Evolutionary conservation across 306 rosid species (phyloP).

Genomic region (Begonia peltatifolia): DNA sequence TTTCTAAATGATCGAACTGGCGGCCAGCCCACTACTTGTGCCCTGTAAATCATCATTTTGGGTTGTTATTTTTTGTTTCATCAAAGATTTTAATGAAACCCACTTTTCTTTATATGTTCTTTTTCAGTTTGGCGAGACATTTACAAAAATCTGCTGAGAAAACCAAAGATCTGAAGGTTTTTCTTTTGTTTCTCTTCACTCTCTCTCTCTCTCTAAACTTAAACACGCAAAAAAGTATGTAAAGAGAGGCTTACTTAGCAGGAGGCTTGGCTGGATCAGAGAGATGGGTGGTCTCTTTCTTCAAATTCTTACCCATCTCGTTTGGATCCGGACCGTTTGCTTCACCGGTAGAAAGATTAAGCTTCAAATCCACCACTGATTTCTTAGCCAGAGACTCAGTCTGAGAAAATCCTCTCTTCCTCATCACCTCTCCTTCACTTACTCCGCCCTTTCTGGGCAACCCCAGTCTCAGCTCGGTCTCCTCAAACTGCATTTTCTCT

Average conservation of each 20-base stretch:
- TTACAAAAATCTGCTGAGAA: no score
- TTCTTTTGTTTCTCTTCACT: no score
- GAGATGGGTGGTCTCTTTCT: conserved; percentile 32
- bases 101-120: no score
- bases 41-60: conserved; percentile 23
- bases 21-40: conserved; percentile 97
- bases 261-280: conserved; percentile 76
- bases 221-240: no score
- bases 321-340: conserved; percentile 11
- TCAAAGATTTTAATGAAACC: no score
- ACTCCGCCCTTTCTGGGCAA: conserved; percentile 4
- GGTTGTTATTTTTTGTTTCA: no score
- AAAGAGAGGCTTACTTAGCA: conserved; percentile 39
- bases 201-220: no score
- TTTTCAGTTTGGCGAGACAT: no score
- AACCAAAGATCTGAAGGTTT: no score
- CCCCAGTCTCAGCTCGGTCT: conserved; percentile 13
- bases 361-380: conserved; percentile 33
- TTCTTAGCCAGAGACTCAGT: conserved; percentile 15
- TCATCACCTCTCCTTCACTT: conserved; percentile 6
- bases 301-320: conserved; percentile 16
- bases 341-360: conserved; percentile 39
- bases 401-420: conserved; percentile 44
- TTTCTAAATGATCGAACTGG: conserved; percentile 69
- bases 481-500: conserved; percentile 11